Evolutionary conservation across 148 eudicot species (phyloP), one percentile per base, ranked within the genome.

Genomic region (Simmondsia chinensis): DNA sequence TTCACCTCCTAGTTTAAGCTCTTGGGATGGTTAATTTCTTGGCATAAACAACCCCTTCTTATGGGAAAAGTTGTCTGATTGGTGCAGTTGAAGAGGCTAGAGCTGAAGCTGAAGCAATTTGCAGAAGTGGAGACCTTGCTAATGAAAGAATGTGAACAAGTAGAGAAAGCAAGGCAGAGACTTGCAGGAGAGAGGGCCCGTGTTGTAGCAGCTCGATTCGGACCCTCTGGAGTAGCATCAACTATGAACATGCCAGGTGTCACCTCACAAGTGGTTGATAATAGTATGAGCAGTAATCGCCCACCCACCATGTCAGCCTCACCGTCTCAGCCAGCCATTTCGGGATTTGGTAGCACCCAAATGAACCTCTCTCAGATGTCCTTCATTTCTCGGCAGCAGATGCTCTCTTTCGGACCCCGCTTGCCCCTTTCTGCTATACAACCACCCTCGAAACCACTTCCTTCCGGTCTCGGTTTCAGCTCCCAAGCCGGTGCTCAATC

Each of bases 131-230:
- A 89, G 55, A 89, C 87, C 41, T 66, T 78, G 25, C 35, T 89
- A 27, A 89, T 84, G 93, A 84, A 80, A 65, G 97, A 89, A 72
- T 81, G 97, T 55, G 97, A 89, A 33, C 93, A 84, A 54, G 79
- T 84, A 56, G 97, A 89, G 57, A 84, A 76, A 48, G 37, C 79
- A 17, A 81, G 87, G 61, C 97, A 89, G 69, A 78, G 93, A 62
- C 39, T 81, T 56, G 75, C 82, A 18, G 65, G 68, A 16, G 97
- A 89, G 33, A 84, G 95, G 20, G 56, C 66, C 25, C 82, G 70
- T 58, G 60, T 76, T 60, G 48, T 72, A 16, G 54, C 79, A 19
- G 13, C 75, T 10, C 85, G 75, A 37, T 75, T 76, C 35, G 87
- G 82, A 38, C 47, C 75, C 17, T 17, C 66, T 41, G 85, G 76